Percentiles rank a stretch among this genome's conserved stretches.
phyloP scores from a whole-genome alignment of 306 rosid genomes.

The Quercus cerris region DNA sequence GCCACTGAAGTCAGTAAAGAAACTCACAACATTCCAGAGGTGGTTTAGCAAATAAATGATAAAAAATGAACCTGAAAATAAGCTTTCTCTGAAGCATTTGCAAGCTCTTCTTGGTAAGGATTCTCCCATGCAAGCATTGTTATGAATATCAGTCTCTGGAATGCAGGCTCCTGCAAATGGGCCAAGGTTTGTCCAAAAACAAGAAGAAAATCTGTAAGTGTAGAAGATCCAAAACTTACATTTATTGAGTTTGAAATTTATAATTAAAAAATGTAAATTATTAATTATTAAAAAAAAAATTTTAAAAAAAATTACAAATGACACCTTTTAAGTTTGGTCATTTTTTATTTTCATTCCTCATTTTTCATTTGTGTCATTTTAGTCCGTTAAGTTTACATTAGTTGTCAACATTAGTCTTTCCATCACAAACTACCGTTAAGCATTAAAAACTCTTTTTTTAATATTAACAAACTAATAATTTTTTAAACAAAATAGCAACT shows the following conservation, averaged over 20 bases:
- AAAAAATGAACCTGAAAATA: conserved; percentile 64
- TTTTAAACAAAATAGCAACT: too few species aligned
- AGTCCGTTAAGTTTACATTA: too few species aligned
- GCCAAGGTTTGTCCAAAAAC: conserved; percentile 22
- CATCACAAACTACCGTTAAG: too few species aligned
- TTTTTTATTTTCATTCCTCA: too few species aligned
- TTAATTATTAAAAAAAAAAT: too few species aligned
- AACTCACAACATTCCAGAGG: neutral
- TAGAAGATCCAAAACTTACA: neutral
- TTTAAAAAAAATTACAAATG: too few species aligned
- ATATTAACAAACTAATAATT: too few species aligned
- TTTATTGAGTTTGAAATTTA: neutral
- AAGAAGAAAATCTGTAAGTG: conserved; percentile 11
- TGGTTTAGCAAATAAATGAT: conserved; percentile 14
- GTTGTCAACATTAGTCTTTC: too few species aligned
- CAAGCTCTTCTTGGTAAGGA: conserved; percentile 56
- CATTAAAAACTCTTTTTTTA: too few species aligned
- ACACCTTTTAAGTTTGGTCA: too few species aligned
- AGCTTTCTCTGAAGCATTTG: conserved; percentile 54
- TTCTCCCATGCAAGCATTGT: conserved; percentile 98
- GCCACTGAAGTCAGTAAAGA: neutral
- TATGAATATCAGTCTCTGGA: conserved; percentile 81
- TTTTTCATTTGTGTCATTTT: too few species aligned
- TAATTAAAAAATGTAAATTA: too few species aligned
- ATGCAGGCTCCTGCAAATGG: conserved; percentile 76